Evolutionary conservation across 2,329 filamentous ascomycete genomes (phyloP), one percentile per base, ranked within the genome.

Genomic region (Furcasterigmium sp.): DNA sequence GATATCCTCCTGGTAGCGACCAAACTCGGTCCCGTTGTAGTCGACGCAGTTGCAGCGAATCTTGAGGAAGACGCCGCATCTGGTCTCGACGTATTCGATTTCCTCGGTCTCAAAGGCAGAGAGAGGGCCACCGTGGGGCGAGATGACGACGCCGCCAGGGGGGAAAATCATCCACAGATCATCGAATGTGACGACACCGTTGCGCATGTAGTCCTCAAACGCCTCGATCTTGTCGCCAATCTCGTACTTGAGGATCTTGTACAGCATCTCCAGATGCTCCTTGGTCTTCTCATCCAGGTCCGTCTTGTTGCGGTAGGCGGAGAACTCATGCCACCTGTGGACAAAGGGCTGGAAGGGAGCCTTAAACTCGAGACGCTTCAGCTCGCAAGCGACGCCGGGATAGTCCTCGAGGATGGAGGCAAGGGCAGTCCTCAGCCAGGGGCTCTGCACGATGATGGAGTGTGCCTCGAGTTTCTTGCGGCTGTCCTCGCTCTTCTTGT

Each of bases 301-400:
- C 8, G 66, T 52, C 25, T 68, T 63, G 9, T 70, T 55, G 35
- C 68, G 60, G 19, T 68, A 66, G 4, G 62, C 55, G 9, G 57
- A 51, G 29, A 82, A 68, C 7, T 63, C 53, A 2, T 68, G 62
- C 80, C 82, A 87, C 25, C 82, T 73, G 58, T 87, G 81, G 32
- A 85, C 76, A 39, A 87, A 77, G 0, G 78, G 76, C 50, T 76
- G 65, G 47, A 85, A 86, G 0, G 78, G 79, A 0, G 72, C 73
- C 8, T 63, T 57, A 47, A 87, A 84, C 43, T 78, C 75, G 2
- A 86, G 65, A 2, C 78, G 70, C n/a, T 78, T 69, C 20, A 86
- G 63, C 10, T 68, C 70, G 26, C 76, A 73, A 3, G 77, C 76
- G 23, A 86, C 67, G 1, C 81, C 80, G 0, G 78, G 76, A 45